Evolutionary conservation across 176 grass and related monocot species (phyloP), one percentile per base, ranked within the genome.

Genomic region (Oryza glaberrima): DNA sequence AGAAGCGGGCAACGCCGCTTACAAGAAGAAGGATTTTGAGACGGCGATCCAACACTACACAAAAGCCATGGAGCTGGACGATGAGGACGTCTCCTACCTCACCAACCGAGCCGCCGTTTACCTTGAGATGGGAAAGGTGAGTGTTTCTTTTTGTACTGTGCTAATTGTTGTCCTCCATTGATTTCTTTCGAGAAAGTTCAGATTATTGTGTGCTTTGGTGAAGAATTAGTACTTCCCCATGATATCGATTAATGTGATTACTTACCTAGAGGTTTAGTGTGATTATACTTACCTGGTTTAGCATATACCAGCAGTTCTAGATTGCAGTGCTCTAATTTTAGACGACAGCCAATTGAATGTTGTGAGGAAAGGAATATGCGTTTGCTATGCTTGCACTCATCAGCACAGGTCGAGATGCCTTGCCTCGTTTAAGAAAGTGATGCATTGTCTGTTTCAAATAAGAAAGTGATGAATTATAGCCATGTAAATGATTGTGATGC

Each of bases 11-110:
- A 99, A 99, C 91, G 84, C 92, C 5, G 94, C 97, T 25, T 99
- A 99, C 83, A 99, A 99, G 82, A 99, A 99, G 78, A 99, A 99
- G 82, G 94, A 99, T 83, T 99, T 99, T 2, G 94, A 96, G 78
- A 91, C 81, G 11, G 97, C 94, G 3, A 96, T 94, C 84, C 86
- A 90, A 38, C 97, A 94, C 76, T 99, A 99, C 61, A 88, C 92
- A 4, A 92, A 90, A 20, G 97, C 97, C 20, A 30, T 96, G 51
- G 94, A 99, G 35, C 84, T 96, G 25, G 94, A 96, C n/a, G 94
- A 94, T 16, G 83, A 84, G 67, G 97, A 99, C 77, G 94, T 99
- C 12, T 99, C 97, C 13, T 99, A 90, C 56, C 75, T 96, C 6
- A 99, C 97, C 54, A 99, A 96, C 76, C 67, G 94, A 8, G 97